Conservation (phyloP, 768 basidiomycete genomes). For the Calocera viscosa region DNA sequence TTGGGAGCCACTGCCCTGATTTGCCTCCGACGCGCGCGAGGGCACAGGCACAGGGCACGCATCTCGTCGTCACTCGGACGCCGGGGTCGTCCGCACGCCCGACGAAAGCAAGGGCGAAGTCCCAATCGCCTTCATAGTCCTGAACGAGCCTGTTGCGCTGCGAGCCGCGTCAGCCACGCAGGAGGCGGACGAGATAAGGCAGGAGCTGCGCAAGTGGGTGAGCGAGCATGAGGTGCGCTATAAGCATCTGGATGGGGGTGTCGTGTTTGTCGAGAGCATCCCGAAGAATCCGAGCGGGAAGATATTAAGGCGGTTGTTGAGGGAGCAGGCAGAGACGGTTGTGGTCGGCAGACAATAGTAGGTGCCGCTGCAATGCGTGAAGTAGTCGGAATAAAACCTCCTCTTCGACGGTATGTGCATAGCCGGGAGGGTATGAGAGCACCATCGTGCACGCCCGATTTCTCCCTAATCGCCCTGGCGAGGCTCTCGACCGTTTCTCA, state of each 20-base stretch:
- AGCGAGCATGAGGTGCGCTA: slow-evolving; percentile 41
- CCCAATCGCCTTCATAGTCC: slow-evolving; percentile 55
- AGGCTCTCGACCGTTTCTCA: too few relatives aligned
- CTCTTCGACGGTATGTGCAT: too few relatives aligned
- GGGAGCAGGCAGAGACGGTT: slow-evolving; percentile 9
- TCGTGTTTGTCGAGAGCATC: slow-evolving; percentile 42
- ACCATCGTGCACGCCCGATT: too few relatives aligned
- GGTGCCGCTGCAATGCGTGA: too few relatives aligned
- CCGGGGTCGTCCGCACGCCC: slow-evolving; percentile 53
- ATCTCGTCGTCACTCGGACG: too few relatives aligned
- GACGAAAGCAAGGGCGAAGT: slow-evolving; percentile 58
- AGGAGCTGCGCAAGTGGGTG: slow-evolving; percentile 13
- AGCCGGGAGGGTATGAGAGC: too few relatives aligned
- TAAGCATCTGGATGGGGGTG: slow-evolving; percentile 47
- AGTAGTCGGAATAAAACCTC: too few relatives aligned
- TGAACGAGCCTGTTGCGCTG: slow-evolving; percentile 32
- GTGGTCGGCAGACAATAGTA: slow-evolving; percentile 4
- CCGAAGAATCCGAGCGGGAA: slow-evolving; percentile 46
- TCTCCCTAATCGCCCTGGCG: too few relatives aligned
- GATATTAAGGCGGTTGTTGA: slow-evolving; percentile 29
- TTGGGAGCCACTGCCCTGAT: too few relatives aligned
- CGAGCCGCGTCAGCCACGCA: slow-evolving; percentile 28
- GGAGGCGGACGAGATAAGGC: slow-evolving; percentile 33
- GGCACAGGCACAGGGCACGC: too few relatives aligned
- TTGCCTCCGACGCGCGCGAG: too few relatives aligned